These are phyloP conservation scores for Cruciata laevipes DNA, from an alignment of 257 asterid genomes.

Conservation along the genomic window DNA sequence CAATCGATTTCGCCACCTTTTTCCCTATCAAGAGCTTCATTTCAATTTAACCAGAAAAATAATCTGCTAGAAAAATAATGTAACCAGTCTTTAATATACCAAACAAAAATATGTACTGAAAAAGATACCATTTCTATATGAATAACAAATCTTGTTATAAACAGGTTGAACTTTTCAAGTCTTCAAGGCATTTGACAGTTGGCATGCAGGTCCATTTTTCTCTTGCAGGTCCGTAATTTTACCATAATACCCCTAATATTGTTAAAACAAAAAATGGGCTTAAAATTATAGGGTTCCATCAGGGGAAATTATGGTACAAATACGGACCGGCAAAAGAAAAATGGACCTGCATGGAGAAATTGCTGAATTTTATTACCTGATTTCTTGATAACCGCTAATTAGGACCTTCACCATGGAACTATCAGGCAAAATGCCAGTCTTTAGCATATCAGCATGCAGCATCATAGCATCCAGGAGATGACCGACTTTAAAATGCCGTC, in stretches of 20 bases:
- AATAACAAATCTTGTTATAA: not conserved
- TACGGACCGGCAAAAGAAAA: too few relatives aligned
- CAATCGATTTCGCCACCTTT: slow-evolving; percentile 4
- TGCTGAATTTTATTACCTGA: slow-evolving; percentile 35
- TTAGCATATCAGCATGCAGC: slow-evolving; percentile 72
- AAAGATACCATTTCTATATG: not conserved
- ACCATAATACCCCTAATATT: too few relatives aligned
- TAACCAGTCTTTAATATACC: not conserved
- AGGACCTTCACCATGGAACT: slow-evolving; percentile 28
- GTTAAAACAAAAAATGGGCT: too few relatives aligned
- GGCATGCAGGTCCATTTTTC: too few relatives aligned
- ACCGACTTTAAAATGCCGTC: slow-evolving; percentile 38
- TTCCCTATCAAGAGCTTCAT: slow-evolving; percentile 18
- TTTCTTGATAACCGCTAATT: slow-evolving; percentile 36
- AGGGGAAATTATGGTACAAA: too few relatives aligned
- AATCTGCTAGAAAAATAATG: not conserved
- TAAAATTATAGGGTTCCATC: too few relatives aligned
- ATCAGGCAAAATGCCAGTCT: slow-evolving; percentile 44
- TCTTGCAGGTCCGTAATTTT: too few relatives aligned
- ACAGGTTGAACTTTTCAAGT: slow-evolving; percentile 17
- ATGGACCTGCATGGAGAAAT: too few relatives aligned
- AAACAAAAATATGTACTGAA: not conserved
- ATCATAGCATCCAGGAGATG: slow-evolving; percentile 41
- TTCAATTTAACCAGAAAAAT: not conserved
- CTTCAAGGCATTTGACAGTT: slow-evolving; percentile 36